These are phyloP conservation scores for Rugonectria rugulosa DNA, from an alignment of 2,329 filamentous ascomycete genomes.

Conservation along the genomic window DNA sequence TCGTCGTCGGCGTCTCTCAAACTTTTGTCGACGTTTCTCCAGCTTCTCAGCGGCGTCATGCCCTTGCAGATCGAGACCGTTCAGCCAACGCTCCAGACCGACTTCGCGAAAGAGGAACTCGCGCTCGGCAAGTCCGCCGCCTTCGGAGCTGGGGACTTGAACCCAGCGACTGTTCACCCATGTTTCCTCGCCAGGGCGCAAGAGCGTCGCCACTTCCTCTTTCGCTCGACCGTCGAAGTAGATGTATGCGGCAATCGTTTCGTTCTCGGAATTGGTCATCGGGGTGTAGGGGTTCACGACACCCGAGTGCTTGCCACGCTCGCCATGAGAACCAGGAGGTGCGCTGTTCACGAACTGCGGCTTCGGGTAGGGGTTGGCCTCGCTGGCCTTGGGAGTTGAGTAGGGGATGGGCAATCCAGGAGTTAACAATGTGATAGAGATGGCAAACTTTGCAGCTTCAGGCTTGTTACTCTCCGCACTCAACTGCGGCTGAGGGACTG, in stretches of 20 bases:
- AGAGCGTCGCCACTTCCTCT: constrained; percentile 93
- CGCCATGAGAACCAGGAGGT: constrained; percentile 57
- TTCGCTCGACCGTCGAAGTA: constrained; percentile 97
- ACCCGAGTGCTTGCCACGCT: constrained; percentile 57
- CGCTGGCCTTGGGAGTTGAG: constrained; percentile 82
- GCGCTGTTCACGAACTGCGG: constrained; percentile 82
- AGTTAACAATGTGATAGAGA: constrained; percentile 95
- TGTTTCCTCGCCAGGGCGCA: constrained; percentile 93
- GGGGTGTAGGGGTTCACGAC: constrained; percentile 87
- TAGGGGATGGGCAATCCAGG: constrained; percentile 90
- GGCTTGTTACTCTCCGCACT: constrained; percentile 70
- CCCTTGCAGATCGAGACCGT: constrained; percentile 92
- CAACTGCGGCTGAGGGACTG: constrained; percentile 87
- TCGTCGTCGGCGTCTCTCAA: constrained; percentile 71
- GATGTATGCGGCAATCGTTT: constrained; percentile 98
- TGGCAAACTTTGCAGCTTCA: constrained; percentile 95
- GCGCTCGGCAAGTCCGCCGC: constrained; percentile 91
- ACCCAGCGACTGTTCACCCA: constrained; percentile 99
- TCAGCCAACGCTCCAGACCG: constrained; percentile 93
- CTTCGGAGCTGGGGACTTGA: constrained; percentile 88
- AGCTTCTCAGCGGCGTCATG: constrained; percentile 90
- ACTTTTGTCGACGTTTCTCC: constrained; percentile 86
- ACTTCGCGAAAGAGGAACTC: constrained; percentile 98
- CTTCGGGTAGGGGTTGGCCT: constrained; percentile 79
- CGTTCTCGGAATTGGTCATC: constrained; percentile 90